Conservation (phyloP, 1,139 yeast genomes). For the Yamadazyma triangularis region DNA sequence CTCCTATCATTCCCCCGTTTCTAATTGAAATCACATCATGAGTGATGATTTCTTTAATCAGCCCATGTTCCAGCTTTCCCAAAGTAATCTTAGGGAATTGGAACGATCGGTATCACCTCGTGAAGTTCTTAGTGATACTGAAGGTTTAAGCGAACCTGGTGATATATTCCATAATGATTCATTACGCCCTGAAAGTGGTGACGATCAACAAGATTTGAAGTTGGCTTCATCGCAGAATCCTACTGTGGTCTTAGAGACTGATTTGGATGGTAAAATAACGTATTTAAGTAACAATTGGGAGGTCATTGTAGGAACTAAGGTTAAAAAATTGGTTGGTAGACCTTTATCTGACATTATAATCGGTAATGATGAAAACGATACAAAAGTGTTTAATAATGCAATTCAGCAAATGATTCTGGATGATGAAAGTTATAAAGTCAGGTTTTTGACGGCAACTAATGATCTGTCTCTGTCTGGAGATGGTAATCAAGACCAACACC, state of each 20-base stretch:
- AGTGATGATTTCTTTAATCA: constrained; percentile 18
- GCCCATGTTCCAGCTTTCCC: constrained; percentile 21
- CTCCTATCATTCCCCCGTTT: no score
- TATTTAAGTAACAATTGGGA: constrained; percentile 79
- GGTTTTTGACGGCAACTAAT: constrained; percentile 59
- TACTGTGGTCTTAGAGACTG: constrained; percentile 82
- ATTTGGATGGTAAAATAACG: constrained; percentile 70
- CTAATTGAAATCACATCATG: no score
- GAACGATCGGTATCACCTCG: constrained; percentile 30
- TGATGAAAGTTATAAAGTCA: constrained; percentile 73
- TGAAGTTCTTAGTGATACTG: no score
- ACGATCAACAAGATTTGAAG: constrained; percentile 36
- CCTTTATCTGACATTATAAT: constrained; percentile 64
- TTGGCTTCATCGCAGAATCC: constrained; percentile 66
- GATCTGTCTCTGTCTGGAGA: constrained; percentile 19
- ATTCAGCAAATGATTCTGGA: constrained; percentile 66
- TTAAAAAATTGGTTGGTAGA: constrained; percentile 48
- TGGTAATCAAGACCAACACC: constrained; percentile 5
- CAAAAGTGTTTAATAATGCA: constrained; percentile 65
- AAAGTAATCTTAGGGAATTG: constrained; percentile 18
- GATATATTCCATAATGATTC: constrained; percentile 6
- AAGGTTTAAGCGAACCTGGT: no score
- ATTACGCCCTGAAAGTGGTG: constrained; percentile 1
- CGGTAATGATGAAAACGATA: constrained; percentile 57
- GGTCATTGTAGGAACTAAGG: constrained; percentile 61